Conservation (phyloP, 2,329 filamentous ascomycete genomes). For the Venturia carpophila region DNA sequence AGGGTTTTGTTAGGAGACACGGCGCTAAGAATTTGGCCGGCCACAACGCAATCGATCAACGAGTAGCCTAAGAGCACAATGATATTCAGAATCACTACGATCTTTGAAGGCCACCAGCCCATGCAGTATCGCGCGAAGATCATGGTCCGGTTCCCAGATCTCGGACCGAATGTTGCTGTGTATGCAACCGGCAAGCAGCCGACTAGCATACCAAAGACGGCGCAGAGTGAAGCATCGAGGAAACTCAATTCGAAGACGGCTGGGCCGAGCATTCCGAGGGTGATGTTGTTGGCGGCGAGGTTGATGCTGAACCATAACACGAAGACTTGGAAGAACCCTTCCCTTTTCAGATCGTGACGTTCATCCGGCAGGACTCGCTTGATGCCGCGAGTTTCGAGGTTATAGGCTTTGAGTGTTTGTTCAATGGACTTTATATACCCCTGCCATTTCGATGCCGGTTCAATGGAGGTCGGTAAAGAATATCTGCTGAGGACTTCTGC, state of each 20-base stretch:
- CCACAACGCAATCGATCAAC: conserved; percentile 56
- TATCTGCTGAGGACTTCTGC: not conserved
- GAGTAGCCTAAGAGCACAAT: conserved; percentile 55
- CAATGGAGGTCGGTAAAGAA: not conserved
- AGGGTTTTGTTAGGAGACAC: conserved; percentile 50
- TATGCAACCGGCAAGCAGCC: conserved; percentile 51
- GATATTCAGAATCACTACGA: conserved; percentile 55
- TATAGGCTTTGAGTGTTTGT: conserved; percentile 40
- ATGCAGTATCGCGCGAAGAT: conserved; percentile 54
- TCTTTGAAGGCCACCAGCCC: conserved; percentile 58
- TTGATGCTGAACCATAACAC: conserved; percentile 57
- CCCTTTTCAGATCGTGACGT: conserved; percentile 37
- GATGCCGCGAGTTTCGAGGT: conserved; percentile 53
- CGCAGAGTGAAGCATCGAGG: conserved; percentile 47
- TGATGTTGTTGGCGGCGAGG: conserved; percentile 55
- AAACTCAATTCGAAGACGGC: conserved; percentile 52
- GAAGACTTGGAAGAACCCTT: conserved; percentile 24
- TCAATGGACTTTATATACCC: conserved; percentile 28
- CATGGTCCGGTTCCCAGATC: conserved; percentile 55
- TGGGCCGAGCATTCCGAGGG: conserved; percentile 55
- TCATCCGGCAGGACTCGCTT: conserved; percentile 49
- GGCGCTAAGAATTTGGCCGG: conserved; percentile 53
- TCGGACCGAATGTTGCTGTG: conserved; percentile 54
- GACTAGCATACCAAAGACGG: conserved; percentile 49
- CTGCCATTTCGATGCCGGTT: not conserved